Conservation (phyloP, 306 rosid genomes). For the Cyclanthera cordifolia region DNA sequence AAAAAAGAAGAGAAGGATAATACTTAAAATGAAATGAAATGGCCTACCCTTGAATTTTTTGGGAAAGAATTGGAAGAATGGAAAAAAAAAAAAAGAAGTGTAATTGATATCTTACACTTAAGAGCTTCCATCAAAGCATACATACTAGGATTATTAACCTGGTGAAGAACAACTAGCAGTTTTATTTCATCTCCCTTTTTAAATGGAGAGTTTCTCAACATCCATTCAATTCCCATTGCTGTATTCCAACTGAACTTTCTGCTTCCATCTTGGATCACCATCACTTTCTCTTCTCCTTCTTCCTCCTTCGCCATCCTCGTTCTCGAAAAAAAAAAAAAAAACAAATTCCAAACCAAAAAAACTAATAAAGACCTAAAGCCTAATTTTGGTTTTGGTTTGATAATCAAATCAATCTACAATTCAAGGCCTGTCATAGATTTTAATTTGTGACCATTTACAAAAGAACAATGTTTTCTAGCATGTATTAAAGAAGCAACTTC, state of each 20-base stretch:
- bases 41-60: not conserved
- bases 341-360: not conserved
- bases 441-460: not conserved
- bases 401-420: not conserved
- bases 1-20: not conserved
- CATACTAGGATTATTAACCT: constrained; percentile 65
- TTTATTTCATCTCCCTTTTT: constrained; percentile 57
- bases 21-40: not conserved
- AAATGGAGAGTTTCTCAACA: constrained; percentile 29
- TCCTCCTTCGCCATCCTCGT: constrained; percentile 11
- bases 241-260: constrained; percentile 40
- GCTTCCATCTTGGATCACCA: constrained; percentile 69
- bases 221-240: constrained; percentile 20
- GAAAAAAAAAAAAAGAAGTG: not conserved
- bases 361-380: not conserved
- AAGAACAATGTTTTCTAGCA: too few relatives aligned
- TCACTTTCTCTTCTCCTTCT: constrained; percentile 28
- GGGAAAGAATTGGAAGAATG: not conserved
- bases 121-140: constrained; percentile 36
- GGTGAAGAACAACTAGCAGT: constrained; percentile 52
- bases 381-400: not conserved
- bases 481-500: not conserved
- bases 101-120: constrained; percentile 30
- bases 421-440: not conserved
- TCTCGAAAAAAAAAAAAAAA: not conserved